Conservation (phyloP, 2,329 filamentous ascomycete genomes). For the Chaetomium olivaceum region DNA sequence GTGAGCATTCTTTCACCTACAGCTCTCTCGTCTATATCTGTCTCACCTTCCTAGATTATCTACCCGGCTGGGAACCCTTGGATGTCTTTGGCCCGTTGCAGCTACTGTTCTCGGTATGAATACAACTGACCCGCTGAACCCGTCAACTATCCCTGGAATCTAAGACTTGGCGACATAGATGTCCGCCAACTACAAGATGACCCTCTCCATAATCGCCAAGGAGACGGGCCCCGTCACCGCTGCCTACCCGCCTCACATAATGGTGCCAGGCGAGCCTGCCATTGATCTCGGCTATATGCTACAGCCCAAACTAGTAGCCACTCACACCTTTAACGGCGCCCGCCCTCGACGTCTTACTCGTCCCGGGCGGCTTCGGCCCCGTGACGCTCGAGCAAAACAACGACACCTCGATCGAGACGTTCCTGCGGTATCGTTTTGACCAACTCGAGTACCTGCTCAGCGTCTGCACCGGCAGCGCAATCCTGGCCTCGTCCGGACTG, state of each 20-base stretch:
- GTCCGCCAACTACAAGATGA: slow-evolving; percentile 29
- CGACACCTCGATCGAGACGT: slow-evolving; percentile 27
- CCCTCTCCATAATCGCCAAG: slow-evolving; percentile 34
- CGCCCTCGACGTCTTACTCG: slow-evolving; percentile 33
- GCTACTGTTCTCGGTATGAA: slow-evolving; percentile 15
- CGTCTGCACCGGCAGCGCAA: slow-evolving; percentile 52
- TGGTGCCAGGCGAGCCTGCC: neutral
- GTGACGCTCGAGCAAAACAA: slow-evolving; percentile 20
- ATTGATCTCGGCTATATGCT: slow-evolving; percentile 20
- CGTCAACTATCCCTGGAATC: too few species aligned
- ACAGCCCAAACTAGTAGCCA: slow-evolving; percentile 28
- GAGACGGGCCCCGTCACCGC: slow-evolving; percentile 30
- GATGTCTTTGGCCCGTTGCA: slow-evolving; percentile 25
- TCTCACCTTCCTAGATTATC: slow-evolving; percentile 11
- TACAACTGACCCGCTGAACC: neutral
- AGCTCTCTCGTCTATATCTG: neutral
- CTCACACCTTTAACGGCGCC: slow-evolving; percentile 32
- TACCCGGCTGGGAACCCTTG: slow-evolving; percentile 21
- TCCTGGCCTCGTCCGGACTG: slow-evolving; percentile 51
- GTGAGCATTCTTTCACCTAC: neutral
- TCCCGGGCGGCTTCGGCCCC: slow-evolving; percentile 33
- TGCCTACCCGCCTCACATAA: slow-evolving; percentile 7
- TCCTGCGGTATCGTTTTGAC: slow-evolving; percentile 21
- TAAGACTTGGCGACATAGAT: slow-evolving; percentile 11
- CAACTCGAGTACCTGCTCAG: slow-evolving; percentile 35